phyloP scores from a whole-genome alignment of 257 asterid genomes.

The Solanum chmielewskii region DNA sequence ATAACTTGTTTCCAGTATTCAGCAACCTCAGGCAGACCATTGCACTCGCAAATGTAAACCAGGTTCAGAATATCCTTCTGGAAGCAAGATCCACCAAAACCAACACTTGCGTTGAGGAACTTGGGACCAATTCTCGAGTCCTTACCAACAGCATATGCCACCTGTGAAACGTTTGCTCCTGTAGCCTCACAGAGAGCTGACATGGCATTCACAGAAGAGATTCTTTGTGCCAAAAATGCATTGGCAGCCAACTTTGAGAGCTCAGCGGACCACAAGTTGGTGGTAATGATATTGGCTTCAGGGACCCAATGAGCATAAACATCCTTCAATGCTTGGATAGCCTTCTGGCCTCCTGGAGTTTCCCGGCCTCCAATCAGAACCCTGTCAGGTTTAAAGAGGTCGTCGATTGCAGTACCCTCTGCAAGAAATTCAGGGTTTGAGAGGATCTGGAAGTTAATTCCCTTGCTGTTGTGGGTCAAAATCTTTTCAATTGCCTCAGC shows the following conservation, averaged over 20 bases:
- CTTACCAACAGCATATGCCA: slow-evolving; percentile 65
- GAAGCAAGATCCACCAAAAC: slow-evolving; percentile 89
- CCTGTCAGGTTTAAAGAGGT: slow-evolving; percentile 72
- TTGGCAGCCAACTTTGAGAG: slow-evolving; percentile 91
- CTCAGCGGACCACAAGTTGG: slow-evolving; percentile 89
- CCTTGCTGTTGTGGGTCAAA: slow-evolving; percentile 77
- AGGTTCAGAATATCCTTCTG: slow-evolving; percentile 82
- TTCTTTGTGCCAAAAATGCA: slow-evolving; percentile 90
- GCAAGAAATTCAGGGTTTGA: slow-evolving; percentile 88
- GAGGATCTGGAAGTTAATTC: slow-evolving; percentile 69
- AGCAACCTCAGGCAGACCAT: slow-evolving; percentile 79
- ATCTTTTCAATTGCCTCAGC: slow-evolving; percentile 89
- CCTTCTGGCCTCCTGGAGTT: slow-evolving; percentile 71
- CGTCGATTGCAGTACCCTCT: slow-evolving; percentile 76
- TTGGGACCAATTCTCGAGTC: slow-evolving; percentile 77
- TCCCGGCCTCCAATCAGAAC: slow-evolving; percentile 91
- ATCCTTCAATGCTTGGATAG: slow-evolving; percentile 50
- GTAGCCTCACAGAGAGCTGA: slow-evolving; percentile 90
- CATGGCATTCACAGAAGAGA: slow-evolving; percentile 90
- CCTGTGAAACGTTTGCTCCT: slow-evolving; percentile 73
- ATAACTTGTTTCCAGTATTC: slow-evolving; percentile 88
- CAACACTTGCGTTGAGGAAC: slow-evolving; percentile 80
- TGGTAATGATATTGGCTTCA: slow-evolving; percentile 52
- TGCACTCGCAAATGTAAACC: slow-evolving; percentile 85
- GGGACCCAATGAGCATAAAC: slow-evolving; percentile 92